Evolutionary conservation across 148 eudicot genomes (phyloP).

Genomic region (Rhododendron molle): DNA sequence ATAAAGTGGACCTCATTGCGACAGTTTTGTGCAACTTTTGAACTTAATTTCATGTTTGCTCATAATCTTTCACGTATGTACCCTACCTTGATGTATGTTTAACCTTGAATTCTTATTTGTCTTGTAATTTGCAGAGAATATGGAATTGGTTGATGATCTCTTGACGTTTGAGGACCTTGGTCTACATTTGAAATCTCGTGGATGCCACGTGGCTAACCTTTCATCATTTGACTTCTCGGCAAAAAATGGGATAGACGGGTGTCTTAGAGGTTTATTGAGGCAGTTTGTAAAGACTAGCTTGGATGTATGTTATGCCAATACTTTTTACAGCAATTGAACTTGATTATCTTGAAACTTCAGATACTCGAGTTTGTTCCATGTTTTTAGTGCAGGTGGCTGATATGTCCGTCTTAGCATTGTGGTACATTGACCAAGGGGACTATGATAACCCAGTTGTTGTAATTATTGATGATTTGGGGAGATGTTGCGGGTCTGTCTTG

Average conservation of each 20-base stretch:
- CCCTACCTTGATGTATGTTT: not conserved
- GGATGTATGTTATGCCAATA: constrained; percentile 50
- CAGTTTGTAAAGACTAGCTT: constrained; percentile 48
- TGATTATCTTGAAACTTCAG: not conserved
- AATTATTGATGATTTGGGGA: constrained; percentile 84
- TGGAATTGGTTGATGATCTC: constrained; percentile 90
- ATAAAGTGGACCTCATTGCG: not conserved
- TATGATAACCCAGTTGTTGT: constrained; percentile 57
- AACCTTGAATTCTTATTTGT: not conserved
- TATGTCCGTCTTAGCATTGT: constrained; percentile 73
- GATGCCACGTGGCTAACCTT: constrained; percentile 80
- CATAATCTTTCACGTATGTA: not conserved
- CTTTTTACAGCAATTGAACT: not conserved
- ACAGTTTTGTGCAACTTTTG: not conserved
- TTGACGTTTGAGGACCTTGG: constrained; percentile 81
- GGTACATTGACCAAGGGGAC: constrained; percentile 65
- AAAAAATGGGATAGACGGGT: constrained; percentile 82
- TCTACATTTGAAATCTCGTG: constrained; percentile 58
- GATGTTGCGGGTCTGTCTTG: constrained; percentile 72
- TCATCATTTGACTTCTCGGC: constrained; percentile 73
- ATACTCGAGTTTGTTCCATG: not conserved
- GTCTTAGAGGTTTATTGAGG: constrained; percentile 57
- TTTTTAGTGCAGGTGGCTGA: constrained; percentile 63
- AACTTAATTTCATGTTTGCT: not conserved
- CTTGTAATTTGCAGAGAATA: constrained; percentile 51